Base-by-base conservation (phyloP, 164 flowering plant genomes). In the Taxillus chinensis region DNA sequence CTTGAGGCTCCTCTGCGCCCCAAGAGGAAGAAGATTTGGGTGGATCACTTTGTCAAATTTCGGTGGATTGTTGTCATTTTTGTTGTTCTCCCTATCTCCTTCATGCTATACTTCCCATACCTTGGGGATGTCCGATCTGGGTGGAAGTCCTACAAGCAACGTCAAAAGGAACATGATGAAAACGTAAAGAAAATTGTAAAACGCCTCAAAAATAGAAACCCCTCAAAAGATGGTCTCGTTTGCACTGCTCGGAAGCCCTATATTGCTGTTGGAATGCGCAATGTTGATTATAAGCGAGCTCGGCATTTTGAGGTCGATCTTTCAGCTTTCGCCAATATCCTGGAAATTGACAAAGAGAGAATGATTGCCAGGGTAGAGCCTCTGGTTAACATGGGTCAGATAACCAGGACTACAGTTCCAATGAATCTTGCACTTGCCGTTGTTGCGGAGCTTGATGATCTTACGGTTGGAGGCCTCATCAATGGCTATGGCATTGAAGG, bases 401-500 rank as follows among this genome's bases (percentile, higher is more conserved):
- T 95, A 60, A 68, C 74, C 43, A 75, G 99, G 65, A 93, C 56
- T 13, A 87, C 93, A 9, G 93, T 89, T 46, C 99, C 99, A 16
- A 79, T 95, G 97, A 95, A 95, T 69, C 86, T 95, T 41, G 41
- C 99, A 63, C 92, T 89, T 51, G 97, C 97, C 7, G 99, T 95
- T 46, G 99, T 95, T 70, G 97, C 97, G 11, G 99, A 91, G 77
- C 93, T 95, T 52, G 99, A 95, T 74, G 99, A 95, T 79, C 90
- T 95, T 56, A 95, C 97, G 60, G 99, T 95, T 69, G 99, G 97
- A 55, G 99, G 97, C 45, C 96, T 95, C 64, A 91, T 91, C 69
- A 95, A 95, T 71, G 99, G 99, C n/a, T 91, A 95, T 68, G 99
- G 99, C 5, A 95, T 95, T 66, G 99, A 91, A 76, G 99, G 99